Base-by-base conservation (phyloP, 1,284 basidiomycete genomes). In the Golubevia pallescens region DNA sequence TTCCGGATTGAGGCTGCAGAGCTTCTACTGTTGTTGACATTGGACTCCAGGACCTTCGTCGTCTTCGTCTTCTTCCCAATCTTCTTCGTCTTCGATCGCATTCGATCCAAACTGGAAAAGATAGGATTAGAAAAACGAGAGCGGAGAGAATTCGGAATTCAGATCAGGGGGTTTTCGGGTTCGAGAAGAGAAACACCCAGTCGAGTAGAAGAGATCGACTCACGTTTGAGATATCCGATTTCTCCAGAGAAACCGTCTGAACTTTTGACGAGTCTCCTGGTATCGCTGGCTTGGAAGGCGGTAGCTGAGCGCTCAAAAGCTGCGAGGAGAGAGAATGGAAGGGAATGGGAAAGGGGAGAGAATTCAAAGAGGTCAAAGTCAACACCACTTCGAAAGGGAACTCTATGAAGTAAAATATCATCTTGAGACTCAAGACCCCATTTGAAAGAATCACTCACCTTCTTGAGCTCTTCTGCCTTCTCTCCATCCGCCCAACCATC, bases 1-100 rank as follows among this genome's bases (percentile, higher is more conserved):
- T n/a, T n/a, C n/a, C n/a, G 34, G 34, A 38, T 38, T 10, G 3
- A 38, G 34, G 34, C 5, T 38, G 34, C 3, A 38, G 21, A 7
- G 4, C 21, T 7, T 57, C 67, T 59, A 75, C 53, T 80, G 71
- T 28, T 73, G 77, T 14, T 73, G 75, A 57, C 78, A 80, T 61
- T 80, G 78, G 60, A 78, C 71, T 20, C 71, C 67, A n/a, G 77
- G 75, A 1, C 73, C 73, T 21, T 68, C 62, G 23, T 68, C 70
- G 10, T 73, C 75, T 28, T 63, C 68, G 0, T 70, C 61, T 21
- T 73, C 65, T 54, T 76, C 70, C 66, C 70, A 73, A 14, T 68
- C 70, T 6, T 70, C 70, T 3, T 77, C 71, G 58, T 75, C 66
- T 58, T 64, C 71, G 2, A 68, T 62, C 3, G 68, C 67, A 3